Base-by-base conservation (phyloP, 139 green algal species). In the Nannochloris sp. region DNA sequence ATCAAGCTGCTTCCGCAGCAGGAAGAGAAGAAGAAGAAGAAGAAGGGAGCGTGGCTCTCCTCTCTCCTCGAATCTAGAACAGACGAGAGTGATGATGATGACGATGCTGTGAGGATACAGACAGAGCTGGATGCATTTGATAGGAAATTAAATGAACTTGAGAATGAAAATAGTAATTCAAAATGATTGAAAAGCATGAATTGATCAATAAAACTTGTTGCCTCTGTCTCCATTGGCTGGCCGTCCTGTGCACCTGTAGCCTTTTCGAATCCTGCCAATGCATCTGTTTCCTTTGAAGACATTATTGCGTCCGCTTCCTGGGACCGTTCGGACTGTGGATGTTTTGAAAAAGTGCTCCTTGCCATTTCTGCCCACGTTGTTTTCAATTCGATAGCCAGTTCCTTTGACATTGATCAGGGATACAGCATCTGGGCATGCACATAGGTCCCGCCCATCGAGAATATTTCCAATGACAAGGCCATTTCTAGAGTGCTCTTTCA, bases 341-440 rank as follows among this genome's bases (percentile, higher is more conserved):
- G 23, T 49, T 25, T 64, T 64, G 57, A 64, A 64, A 16, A 64
- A 44, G 21, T 64, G n/a, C 19, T 64, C 19, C 18, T 27, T 58
- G 18, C n/a, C 40, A 31, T 64, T 57, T 29, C 56, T 57, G 27
- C 57, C 57, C 19, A 64, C 21, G 11, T 64, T 64, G 21, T 23
- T 23, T 50, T 44, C 19, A 15, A 64, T 64, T 57, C 23, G n/a
- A 19, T 64, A 64, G 5, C 23, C 23, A 51, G 57, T 64, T 27
- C 57, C 57, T 51, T 64, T 64, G 21, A 64, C 57, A 2, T 49
- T 64, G 15, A 64, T 64, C 19, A 64, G 9, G 21, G 57, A 64
- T 1, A 51, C n/a, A 2, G 57, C 57, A 58, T 56, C 12, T 51
- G 8, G 57, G 21, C 57, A 64, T 12, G n/a, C 57, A 4, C 57